Conservation (phyloP, 208 protist species). For the Crithidia mellificae region DNA sequence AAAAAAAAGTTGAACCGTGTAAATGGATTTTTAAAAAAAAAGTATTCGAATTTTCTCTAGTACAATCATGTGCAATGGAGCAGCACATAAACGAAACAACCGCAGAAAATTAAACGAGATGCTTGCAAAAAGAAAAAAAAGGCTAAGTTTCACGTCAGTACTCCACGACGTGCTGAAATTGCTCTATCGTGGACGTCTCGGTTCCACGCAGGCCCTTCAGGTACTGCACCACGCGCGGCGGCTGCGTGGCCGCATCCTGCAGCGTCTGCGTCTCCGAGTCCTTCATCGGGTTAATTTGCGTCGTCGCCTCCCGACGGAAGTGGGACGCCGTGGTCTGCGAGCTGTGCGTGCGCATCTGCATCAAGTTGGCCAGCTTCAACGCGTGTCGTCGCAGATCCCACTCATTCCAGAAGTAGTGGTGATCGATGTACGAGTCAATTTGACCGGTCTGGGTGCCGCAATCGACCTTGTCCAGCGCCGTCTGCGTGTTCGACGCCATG, state of each 20-base stretch:
- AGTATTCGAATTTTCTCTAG: too few relatives aligned
- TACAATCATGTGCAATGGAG: too few relatives aligned
- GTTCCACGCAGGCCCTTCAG: conserved; percentile 89
- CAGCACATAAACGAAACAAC: too few relatives aligned
- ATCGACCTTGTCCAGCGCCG: conserved; percentile 16
- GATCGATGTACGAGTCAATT: conserved; percentile 83
- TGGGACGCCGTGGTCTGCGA: conserved; percentile 86
- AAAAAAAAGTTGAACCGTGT: too few relatives aligned
- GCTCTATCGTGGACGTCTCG: conserved; percentile 70
- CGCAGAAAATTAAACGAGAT: too few relatives aligned
- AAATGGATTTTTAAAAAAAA: too few relatives aligned
- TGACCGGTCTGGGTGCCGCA: conserved; percentile 87
- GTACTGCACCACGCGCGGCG: conserved; percentile 81
- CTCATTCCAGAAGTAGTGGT: conserved; percentile 93
- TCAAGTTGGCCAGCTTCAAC: conserved; percentile 88
- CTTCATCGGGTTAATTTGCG: conserved; percentile 74
- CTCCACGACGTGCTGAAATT: conserved; percentile 77
- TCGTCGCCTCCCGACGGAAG: conserved; percentile 79
- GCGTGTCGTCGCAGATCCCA: conserved; percentile 92
- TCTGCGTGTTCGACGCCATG: conserved; percentile 1
- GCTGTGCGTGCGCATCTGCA: conserved; percentile 86
- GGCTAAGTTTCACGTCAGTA: conserved; percentile 45
- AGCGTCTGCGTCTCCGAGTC: conserved; percentile 79
- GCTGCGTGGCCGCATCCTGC: conserved; percentile 82
- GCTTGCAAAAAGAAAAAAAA: too few relatives aligned